Percentiles rank a stretch among this genome's conserved stretches.
These are phyloP conservation scores for Avena eriantha DNA, from an alignment of 176 grass and related monocot genomes.

Conservation along the genomic window DNA sequence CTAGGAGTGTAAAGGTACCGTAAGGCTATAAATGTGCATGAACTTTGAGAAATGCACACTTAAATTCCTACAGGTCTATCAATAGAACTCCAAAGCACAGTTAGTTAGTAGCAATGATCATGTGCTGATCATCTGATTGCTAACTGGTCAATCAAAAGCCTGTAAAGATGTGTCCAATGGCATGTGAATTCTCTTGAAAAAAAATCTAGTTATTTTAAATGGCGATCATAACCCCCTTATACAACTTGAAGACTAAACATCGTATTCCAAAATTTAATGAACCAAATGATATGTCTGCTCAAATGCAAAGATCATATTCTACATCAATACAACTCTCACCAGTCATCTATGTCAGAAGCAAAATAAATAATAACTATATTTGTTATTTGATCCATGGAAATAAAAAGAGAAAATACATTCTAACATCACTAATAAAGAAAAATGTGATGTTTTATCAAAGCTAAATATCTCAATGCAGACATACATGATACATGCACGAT, in stretches of 20 bases:
- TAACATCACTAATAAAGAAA: no score
- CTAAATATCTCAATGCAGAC: no score
- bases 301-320: neutral
- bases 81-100: neutral
- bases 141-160: neutral
- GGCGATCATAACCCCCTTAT: neutral
- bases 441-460: no score
- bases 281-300: neutral
- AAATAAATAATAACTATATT: no score
- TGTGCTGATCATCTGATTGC: constrained; percentile 3
- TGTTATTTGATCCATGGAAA: no score
- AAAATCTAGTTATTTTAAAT: neutral
- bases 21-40: neutral
- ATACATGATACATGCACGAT: no score
- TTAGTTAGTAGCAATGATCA: neutral
- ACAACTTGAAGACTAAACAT: neutral
- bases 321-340: no score
- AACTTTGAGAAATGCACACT: neutral
- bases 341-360: no score
- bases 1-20: neutral
- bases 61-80: neutral
- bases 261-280: neutral
- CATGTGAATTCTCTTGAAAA: neutral
- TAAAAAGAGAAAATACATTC: no score
- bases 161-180: neutral